Evolutionary conservation across 129 eudicot species (phyloP).

Genomic region (Gnaphalium uliginosum): DNA sequence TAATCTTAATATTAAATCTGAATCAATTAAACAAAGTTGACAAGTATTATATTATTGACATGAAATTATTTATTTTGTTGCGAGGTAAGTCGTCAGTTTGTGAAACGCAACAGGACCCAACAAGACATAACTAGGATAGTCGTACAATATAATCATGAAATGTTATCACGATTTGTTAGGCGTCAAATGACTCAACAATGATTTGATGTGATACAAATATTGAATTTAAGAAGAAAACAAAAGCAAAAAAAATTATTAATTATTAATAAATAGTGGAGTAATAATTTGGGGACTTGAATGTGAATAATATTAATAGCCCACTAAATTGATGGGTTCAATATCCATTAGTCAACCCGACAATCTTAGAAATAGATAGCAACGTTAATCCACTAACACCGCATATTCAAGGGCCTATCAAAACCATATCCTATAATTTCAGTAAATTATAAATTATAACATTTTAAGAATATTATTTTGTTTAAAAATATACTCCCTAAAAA

Average conservation of each 20-base stretch:
- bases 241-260: not conserved
- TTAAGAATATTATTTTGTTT: not conserved
- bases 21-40: not conserved
- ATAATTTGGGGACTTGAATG: constrained; percentile 9
- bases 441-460: not conserved
- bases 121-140: not conserved
- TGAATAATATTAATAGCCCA: not conserved
- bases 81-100: not conserved
- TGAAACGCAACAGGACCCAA: not conserved
- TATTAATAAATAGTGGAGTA: too few species aligned
- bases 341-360: constrained; percentile 20
- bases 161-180: not conserved
- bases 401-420: not conserved
- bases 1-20: too few species aligned
- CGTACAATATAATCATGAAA: not conserved
- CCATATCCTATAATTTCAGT: not conserved
- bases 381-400: constrained; percentile 13
- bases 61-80: not conserved
- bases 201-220: constrained; percentile 6
- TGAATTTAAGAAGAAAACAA: constrained; percentile 1
- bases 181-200: not conserved
- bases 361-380: not conserved
- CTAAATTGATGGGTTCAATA: not conserved
- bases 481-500: not conserved
- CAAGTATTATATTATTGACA: not conserved